These are phyloP conservation scores for Gryganskiella cystojenkinii DNA, from an alignment of 192 early-diverging fungal species.

Conservation along the genomic window DNA sequence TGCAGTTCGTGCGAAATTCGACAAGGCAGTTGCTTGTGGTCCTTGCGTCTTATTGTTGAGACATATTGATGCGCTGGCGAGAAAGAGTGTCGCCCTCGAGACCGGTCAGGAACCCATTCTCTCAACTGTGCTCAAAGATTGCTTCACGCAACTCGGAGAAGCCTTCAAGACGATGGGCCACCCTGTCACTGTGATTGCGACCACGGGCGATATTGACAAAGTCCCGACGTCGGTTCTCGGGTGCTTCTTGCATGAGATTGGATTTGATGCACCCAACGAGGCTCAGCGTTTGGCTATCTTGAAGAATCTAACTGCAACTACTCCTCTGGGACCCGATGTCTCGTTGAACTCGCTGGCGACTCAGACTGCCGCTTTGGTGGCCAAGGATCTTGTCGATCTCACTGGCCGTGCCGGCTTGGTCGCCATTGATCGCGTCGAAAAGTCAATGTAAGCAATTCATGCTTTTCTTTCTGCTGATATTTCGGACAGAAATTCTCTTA, in stretches of 20 bases:
- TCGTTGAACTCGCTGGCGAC: conserved; percentile 78
- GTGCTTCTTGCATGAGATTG: conserved; percentile 84
- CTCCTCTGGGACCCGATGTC: conserved; percentile 81
- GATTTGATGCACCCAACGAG: conserved; percentile 79
- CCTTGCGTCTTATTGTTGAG: conserved; percentile 89
- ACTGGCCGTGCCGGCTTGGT: conserved; percentile 76
- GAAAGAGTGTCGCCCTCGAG: conserved; percentile 66
- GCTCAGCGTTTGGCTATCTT: conserved; percentile 73
- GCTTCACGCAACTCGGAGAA: conserved; percentile 60
- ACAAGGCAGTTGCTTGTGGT: conserved; percentile 78
- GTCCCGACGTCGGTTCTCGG: conserved; percentile 80
- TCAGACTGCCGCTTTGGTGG: conserved; percentile 93
- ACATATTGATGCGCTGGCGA: conserved; percentile 81
- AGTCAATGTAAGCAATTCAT: conserved; percentile 45
- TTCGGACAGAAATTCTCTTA: neutral
- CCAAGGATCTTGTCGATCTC: conserved; percentile 84
- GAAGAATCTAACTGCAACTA: conserved; percentile 60
- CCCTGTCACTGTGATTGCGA: conserved; percentile 83
- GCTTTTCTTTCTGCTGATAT: neutral
- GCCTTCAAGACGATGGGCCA: conserved; percentile 63
- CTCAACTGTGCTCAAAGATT: conserved; percentile 67
- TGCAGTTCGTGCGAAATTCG: conserved; percentile 77
- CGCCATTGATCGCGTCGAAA: conserved; percentile 69
- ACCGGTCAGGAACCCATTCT: conserved; percentile 68
- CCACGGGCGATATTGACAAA: conserved; percentile 81